These are phyloP conservation scores for Apiospora marii DNA, from an alignment of 2,329 filamentous ascomycete species.

Conservation along the genomic window DNA sequence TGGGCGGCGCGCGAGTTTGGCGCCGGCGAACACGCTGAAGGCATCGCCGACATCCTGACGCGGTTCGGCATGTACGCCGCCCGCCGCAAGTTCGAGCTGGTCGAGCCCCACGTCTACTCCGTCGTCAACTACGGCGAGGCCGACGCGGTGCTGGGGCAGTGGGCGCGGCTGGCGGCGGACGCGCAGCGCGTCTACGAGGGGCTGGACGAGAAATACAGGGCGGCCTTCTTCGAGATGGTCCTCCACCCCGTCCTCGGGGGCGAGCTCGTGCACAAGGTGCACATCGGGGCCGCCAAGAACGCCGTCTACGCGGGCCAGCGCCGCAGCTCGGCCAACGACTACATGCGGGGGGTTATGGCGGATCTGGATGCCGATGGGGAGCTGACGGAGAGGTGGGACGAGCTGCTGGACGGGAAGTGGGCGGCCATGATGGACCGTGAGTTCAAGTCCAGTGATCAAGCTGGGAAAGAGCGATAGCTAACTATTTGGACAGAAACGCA, in stretches of 20 bases:
- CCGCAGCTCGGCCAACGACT: slow-evolving; percentile 58
- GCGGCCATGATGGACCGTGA: slow-evolving; percentile 66
- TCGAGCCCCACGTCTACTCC: slow-evolving; percentile 64
- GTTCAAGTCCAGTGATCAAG: slow-evolving; percentile 27
- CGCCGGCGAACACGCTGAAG: slow-evolving; percentile 48
- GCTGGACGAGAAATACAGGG: slow-evolving; percentile 56
- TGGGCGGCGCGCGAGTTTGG: slow-evolving; percentile 68
- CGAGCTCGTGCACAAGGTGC: slow-evolving; percentile 60
- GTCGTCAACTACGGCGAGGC: slow-evolving; percentile 69
- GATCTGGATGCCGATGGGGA: slow-evolving; percentile 65
- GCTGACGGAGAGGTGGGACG: slow-evolving; percentile 64
- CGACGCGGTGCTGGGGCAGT: slow-evolving; percentile 61
- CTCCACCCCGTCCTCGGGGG: slow-evolving; percentile 66
- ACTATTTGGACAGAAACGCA: slow-evolving; percentile 53
- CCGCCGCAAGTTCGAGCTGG: slow-evolving; percentile 66
- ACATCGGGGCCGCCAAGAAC: slow-evolving; percentile 58
- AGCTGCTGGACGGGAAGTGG: slow-evolving; percentile 68
- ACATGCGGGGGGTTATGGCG: slow-evolving; percentile 59
- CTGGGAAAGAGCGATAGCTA: background rate
- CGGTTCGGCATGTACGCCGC: slow-evolving; percentile 64
- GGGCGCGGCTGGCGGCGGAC: slow-evolving; percentile 58
- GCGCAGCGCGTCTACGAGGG: slow-evolving; percentile 64
- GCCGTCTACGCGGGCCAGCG: slow-evolving; percentile 58
- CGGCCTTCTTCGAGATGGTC: slow-evolving; percentile 69
- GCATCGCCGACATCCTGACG: slow-evolving; percentile 60